Conservation (phyloP, 768 basidiomycete species). For the Panellus pusillus region DNA sequence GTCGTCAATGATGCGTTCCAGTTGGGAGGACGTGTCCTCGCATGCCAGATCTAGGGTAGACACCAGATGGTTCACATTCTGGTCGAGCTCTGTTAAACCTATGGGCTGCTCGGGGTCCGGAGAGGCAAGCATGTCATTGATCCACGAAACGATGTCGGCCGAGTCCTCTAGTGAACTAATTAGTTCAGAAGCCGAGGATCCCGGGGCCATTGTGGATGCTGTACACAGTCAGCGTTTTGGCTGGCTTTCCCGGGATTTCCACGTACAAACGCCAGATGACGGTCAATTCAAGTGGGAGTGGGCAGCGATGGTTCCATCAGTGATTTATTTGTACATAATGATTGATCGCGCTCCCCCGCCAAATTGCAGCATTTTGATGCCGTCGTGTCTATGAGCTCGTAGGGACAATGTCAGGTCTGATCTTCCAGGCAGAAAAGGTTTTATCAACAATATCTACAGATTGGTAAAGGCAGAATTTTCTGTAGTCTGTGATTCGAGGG, state of each 20-base stretch:
- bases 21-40: constrained; percentile 82
- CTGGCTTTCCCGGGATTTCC: too few relatives aligned
- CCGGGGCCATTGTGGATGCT: constrained; percentile 13
- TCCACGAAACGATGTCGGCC: constrained; percentile 66
- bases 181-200: constrained; percentile 39
- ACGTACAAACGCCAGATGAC: background rate
- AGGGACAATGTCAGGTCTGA: too few relatives aligned
- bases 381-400: too few relatives aligned
- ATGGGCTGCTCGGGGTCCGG: constrained; percentile 27
- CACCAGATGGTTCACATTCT: constrained; percentile 71
- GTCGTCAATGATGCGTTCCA: constrained; percentile 90
- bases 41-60: constrained; percentile 82
- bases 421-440: too few relatives aligned
- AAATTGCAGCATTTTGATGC: too few relatives aligned
- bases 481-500: too few relatives aligned
- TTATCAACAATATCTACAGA: too few relatives aligned
- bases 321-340: too few relatives aligned
- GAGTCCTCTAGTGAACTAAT: constrained; percentile 59
- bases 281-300: too few relatives aligned
- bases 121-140: constrained; percentile 56
- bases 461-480: too few relatives aligned
- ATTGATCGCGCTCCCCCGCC: too few relatives aligned
- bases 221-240: background rate
- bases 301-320: too few relatives aligned
- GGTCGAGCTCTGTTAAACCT: constrained; percentile 63